Evolutionary conservation across 1,284 basidiomycete species (phyloP).

Genomic region (Melampsora larici-populina): DNA sequence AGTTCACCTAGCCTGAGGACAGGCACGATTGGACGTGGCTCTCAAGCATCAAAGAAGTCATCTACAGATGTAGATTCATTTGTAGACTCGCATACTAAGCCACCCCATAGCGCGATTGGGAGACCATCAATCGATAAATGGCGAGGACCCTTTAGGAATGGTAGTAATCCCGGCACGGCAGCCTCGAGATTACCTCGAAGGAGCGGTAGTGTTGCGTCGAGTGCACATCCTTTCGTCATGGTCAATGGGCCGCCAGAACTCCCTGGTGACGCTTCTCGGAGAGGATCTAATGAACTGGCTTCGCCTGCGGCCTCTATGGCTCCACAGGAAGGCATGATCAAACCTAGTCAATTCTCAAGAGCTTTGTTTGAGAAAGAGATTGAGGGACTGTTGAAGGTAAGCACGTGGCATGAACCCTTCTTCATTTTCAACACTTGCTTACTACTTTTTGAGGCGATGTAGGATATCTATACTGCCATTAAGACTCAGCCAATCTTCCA

Average conservation of each 20-base stretch:
- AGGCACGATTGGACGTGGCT: neutral
- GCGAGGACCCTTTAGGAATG: slow-evolving; percentile 22
- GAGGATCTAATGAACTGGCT: neutral
- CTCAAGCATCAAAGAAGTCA: neutral
- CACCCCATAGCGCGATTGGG: neutral
- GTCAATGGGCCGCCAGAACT: too few relatives aligned
- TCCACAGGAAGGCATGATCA: neutral
- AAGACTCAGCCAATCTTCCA: slow-evolving; percentile 86
- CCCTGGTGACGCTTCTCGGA: slow-evolving; percentile 1
- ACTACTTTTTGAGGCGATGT: neutral
- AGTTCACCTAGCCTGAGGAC: slow-evolving; percentile 25
- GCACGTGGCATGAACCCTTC: slow-evolving; percentile 8
- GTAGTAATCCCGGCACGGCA: neutral
- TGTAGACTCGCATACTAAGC: neutral
- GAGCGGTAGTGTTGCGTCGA: slow-evolving; percentile 32
- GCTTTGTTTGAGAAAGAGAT: slow-evolving; percentile 70
- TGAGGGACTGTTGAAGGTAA: slow-evolving; percentile 76
- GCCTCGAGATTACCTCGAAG: slow-evolving; percentile 1
- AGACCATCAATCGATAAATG: slow-evolving; percentile 40
- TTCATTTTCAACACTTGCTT: slow-evolving; percentile 25
- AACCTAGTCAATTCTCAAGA: slow-evolving; percentile 3
- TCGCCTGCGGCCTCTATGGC: neutral
- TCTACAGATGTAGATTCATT: neutral
- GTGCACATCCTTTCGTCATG: neutral
- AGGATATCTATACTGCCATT: slow-evolving; percentile 92